A percentile compares a stretch with the other conserved stretches of the same genome.
Evolutionary conservation across 345 rosid species (phyloP).

Genomic region (Eucalyptus marginata): DNA sequence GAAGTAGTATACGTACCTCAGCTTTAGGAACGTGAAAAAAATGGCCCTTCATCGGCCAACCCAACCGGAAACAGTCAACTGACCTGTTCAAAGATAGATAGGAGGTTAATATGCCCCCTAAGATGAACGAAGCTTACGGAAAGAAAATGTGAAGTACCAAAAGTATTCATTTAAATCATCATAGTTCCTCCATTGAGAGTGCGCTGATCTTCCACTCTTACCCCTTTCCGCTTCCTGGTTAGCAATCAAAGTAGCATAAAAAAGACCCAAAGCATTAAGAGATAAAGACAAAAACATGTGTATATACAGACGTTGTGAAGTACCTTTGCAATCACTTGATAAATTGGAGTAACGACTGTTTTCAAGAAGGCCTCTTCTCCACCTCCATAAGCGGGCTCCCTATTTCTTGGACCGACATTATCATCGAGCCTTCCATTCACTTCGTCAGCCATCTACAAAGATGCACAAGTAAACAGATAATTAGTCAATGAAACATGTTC

Average conservation of each 20-base stretch:
- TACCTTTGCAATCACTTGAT: slow-evolving; percentile 76
- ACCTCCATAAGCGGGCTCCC: too few relatives aligned
- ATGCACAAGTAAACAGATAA: too few relatives aligned
- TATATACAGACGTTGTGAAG: not conserved
- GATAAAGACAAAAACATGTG: not conserved
- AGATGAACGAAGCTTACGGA: not conserved
- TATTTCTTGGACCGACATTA: too few relatives aligned
- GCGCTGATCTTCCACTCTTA: slow-evolving; percentile 76
- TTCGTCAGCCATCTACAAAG: too few relatives aligned
- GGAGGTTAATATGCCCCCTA: not conserved
- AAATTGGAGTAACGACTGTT: slow-evolving; percentile 87
- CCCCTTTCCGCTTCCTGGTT: slow-evolving; percentile 82
- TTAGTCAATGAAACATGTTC: too few relatives aligned
- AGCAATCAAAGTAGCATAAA: not conserved
- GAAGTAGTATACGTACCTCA: slow-evolving; percentile 31
- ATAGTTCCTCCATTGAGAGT: slow-evolving; percentile 98
- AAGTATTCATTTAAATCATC: slow-evolving; percentile 97
- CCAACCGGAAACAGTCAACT: slow-evolving; percentile 84
- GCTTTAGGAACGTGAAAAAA: slow-evolving; percentile 49
- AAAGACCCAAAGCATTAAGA: not conserved
- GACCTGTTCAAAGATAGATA: slow-evolving; percentile 40
- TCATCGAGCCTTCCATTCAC: rapidly evolving
- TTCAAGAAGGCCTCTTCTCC: slow-evolving; percentile 37
- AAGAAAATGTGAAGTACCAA: slow-evolving; percentile 37
- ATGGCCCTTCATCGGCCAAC: slow-evolving; percentile 99